Evolutionary conservation across 495 filamentous ascomycete genomes (phyloP).

Genomic region (Talaromyces adpressus): DNA sequence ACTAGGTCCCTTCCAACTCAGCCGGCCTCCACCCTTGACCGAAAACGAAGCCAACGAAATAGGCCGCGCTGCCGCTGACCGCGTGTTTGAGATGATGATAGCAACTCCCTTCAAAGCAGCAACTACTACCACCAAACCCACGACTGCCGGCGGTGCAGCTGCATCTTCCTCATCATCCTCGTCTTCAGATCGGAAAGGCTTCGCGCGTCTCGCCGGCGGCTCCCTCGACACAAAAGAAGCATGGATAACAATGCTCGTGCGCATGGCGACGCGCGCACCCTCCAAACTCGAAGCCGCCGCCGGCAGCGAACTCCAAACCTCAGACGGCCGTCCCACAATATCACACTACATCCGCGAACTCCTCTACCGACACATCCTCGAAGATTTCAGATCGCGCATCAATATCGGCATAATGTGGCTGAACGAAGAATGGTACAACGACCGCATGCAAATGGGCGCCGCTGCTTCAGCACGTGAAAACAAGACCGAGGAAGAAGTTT

Average conservation of each 20-base stretch:
- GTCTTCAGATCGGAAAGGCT: conserved; percentile 37
- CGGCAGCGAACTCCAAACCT: conserved; percentile 18
- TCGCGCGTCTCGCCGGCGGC: conserved; percentile 78
- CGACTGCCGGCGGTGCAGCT: background rate
- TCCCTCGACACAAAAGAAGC: conserved; percentile 73
- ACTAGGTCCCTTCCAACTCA: conserved; percentile 66
- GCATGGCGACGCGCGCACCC: conserved; percentile 75
- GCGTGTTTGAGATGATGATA: conserved; percentile 74
- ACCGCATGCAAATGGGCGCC: conserved; percentile 53
- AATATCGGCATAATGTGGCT: conserved; percentile 86
- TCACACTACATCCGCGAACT: conserved; percentile 67
- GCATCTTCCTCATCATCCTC: background rate
- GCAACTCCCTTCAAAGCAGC: conserved; percentile 53
- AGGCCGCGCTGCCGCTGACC: conserved; percentile 59
- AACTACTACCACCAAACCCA: background rate
- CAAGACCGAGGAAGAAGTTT: conserved; percentile 32
- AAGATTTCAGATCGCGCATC: conserved; percentile 83
- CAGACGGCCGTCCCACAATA: conserved; percentile 25
- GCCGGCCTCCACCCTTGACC: conserved; percentile 66
- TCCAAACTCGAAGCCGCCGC: conserved; percentile 53
- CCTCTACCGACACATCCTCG: conserved; percentile 75
- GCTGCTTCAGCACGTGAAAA: conserved; percentile 30
- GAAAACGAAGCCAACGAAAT: conserved; percentile 59
- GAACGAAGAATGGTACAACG: conserved; percentile 97
- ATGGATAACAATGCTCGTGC: conserved; percentile 81